phyloP scores from a whole-genome alignment of 106 monocot species.

The Apostasia shenzhenica region DNA sequence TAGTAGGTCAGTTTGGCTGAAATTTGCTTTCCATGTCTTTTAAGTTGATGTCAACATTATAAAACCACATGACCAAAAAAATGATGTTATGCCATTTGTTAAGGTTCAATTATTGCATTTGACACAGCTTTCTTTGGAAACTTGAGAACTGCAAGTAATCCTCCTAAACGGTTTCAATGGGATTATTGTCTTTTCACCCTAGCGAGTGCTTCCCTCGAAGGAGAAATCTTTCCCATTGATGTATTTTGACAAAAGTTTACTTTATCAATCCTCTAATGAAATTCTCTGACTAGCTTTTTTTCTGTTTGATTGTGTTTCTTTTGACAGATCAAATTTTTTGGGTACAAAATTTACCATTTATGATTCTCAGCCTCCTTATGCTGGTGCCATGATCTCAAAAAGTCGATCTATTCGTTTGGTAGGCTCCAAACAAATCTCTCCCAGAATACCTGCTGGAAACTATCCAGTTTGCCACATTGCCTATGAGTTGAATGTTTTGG shows the following conservation, averaged over 20 bases:
- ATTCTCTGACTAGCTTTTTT: not conserved
- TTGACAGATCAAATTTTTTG: slow-evolving; percentile 80
- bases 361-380: slow-evolving; percentile 74
- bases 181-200: not conserved
- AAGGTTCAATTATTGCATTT: no score
- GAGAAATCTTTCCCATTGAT: not conserved
- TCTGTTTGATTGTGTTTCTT: not conserved
- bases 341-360: slow-evolving; percentile 89
- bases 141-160: no score
- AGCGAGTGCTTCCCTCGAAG: no score
- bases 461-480: slow-evolving; percentile 65
- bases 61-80: no score
- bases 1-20: no score
- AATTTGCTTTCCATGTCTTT: no score
- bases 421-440: slow-evolving; percentile 37
- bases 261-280: not conserved
- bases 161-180: not conserved
- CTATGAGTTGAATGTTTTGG: slow-evolving; percentile 83
- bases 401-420: slow-evolving; percentile 36
- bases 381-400: slow-evolving; percentile 47
- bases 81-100: no score
- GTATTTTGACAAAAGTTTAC: not conserved
- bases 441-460: slow-evolving; percentile 60
- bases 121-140: no score
- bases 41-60: no score